Evolutionary conservation across 441 rosid genomes (phyloP).

Genomic region (Geranium incanum): DNA sequence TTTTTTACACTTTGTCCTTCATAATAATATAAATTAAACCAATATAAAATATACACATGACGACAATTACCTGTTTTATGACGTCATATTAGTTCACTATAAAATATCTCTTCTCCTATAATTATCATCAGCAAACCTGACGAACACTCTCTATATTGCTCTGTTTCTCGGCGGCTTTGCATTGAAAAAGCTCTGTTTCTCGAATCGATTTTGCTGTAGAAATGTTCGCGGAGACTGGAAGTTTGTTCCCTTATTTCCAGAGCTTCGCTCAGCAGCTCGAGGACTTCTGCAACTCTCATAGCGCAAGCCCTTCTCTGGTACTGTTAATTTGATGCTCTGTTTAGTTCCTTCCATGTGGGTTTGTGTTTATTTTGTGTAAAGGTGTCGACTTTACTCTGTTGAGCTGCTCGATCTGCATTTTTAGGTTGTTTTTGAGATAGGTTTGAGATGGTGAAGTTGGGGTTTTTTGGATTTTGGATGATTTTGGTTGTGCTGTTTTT

Average conservation of each 20-base stretch:
- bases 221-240: constrained; percentile 84
- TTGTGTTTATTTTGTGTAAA: neutral
- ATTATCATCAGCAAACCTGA: neutral
- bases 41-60: too few species aligned
- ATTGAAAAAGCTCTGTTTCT: neutral
- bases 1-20: too few species aligned
- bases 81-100: neutral
- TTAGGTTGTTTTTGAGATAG: constrained; percentile 23
- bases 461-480: neutral
- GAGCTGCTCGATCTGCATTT: constrained; percentile 27
- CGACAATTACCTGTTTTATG: neutral
- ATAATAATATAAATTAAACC: too few species aligned
- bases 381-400: neutral
- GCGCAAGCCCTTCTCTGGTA: constrained; percentile 60
- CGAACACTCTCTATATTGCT: neutral
- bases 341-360: neutral
- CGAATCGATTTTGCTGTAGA: constrained; percentile 16
- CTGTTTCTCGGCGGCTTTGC: constrained; percentile 6
- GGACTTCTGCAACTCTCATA: constrained; percentile 62
- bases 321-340: constrained; percentile 8
- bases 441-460: constrained; percentile 16
- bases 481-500: neutral
- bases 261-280: constrained; percentile 58
- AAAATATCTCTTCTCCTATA: neutral
- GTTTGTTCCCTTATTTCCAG: constrained; percentile 68